Evolutionary conservation across 805 yeast species (phyloP), one percentile per base, ranked within the genome.

Genomic region (Tetrapisispora phaffii): DNA sequence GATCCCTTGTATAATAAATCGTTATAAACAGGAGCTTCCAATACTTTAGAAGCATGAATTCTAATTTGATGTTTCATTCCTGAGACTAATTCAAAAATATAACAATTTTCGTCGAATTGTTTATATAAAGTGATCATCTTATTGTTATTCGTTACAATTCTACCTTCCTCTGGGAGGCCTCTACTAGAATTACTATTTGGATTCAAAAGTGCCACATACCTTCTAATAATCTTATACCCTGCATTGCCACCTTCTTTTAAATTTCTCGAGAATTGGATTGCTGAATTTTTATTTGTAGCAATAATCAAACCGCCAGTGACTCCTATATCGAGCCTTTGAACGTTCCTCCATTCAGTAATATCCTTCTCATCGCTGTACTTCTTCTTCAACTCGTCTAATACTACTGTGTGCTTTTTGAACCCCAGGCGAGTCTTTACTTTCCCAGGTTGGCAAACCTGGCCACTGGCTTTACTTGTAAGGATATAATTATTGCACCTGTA

Each of bases 1-100:
- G 20, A 22, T 7, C 59, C 60, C 19, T 57, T 58, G 48, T 63
- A 61, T 40, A 46, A 50, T 5, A 26, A 6, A 45, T 69, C 71
- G 45, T 64, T 61, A 9, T 57, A 23, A 4, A 69, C 53, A 0
- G 72, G 68, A 6, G 44, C 46, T 1, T 47, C 39, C 4, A 67
- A 29, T 0, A 33, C 45, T 2, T 47, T 37, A 1, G 57, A 44
- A 2, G 66, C 45, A 42, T 67, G 72, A 15, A 50, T 44, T 37
- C 74, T 52, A 9, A 71, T 62, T 43, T 71, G 75, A 43, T 68
- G 73, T 40, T 68, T 70, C 44, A 60, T 55, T 1, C 74, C 74
- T 2, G 74, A 66, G 1, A 50, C 47, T 9, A 70, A 47, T 45
- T 69, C 66, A 8, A 69, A 33, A 0, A 63, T 47, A 7, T 60